Base-by-base conservation (phyloP, 345 rosid species). In the Durio zibethinus region DNA sequence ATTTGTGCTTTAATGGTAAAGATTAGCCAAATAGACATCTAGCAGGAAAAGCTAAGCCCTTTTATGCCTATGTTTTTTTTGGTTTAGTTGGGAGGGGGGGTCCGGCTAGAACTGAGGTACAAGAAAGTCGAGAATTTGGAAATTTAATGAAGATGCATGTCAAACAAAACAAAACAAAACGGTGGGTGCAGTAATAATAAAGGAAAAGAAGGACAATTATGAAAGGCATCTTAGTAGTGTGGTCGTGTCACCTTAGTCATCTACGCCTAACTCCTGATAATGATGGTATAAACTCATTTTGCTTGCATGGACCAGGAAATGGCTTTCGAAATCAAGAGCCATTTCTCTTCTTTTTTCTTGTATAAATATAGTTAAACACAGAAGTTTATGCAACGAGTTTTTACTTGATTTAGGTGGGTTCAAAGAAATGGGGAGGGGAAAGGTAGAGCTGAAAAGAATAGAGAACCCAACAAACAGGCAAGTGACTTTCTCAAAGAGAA, bases 401-500 rank as follows among this genome's bases (percentile, higher is more conserved):
- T 62, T 62, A 43, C 43, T 65, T 54, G 33, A 14, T 76, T 73
- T 81, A 84, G 27, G 59, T 73, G 18, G 23, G 15, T 21, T 59
- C 9, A 14, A 68, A 43, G 40, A 36, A 20, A 90, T 90, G 94
- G 92, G 92, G 72, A 83, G 92, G 83, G 92, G 94, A 54, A 90
- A 87, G 74, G 87, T 88, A 25, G 88, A 82, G 76, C 82, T 90
- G 77, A 87, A 88, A 85, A 86, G 90, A 80, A 88, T 90, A 76
- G 92, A 90, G 81, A 90, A 88, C 76, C 73, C 86, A 60, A 75
- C 90, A 20, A 89, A 73, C 79, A 82, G 94, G 81, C 94, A 90
- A 59, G 90, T 90, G 6, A 87, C 90, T 63, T 90, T 90, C 87
- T 90, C 91, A 1, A 90, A 88, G 86, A 80, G 93, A 47, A 83